Evolutionary conservation across 1,284 basidiomycete genomes (phyloP).

Genomic region (Pholiota adiposa): DNA sequence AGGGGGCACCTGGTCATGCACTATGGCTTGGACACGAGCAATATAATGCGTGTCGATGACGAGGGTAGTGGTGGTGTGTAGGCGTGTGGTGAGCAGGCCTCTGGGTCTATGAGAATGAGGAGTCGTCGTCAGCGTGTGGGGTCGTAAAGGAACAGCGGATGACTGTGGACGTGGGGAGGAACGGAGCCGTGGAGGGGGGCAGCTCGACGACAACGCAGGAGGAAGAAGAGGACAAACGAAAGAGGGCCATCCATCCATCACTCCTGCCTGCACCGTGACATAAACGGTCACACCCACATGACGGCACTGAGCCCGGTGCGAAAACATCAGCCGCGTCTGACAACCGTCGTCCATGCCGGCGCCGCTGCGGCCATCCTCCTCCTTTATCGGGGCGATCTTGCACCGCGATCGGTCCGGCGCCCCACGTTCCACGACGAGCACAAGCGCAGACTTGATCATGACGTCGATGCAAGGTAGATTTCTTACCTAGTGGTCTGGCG

Average conservation of each 20-base stretch:
- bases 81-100: slow-evolving; percentile 28
- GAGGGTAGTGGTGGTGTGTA: slow-evolving; percentile 24
- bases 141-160: slow-evolving; percentile 42
- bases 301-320: slow-evolving; percentile 12
- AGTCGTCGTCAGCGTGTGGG: slow-evolving; percentile 57
- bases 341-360: slow-evolving; percentile 26
- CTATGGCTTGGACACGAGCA: slow-evolving; percentile 27
- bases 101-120: slow-evolving; percentile 35
- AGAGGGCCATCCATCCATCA: slow-evolving; percentile 22
- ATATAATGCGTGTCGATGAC: slow-evolving; percentile 21
- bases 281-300: slow-evolving; percentile 15
- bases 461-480: slow-evolving; percentile 28
- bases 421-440: slow-evolving; percentile 64
- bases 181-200: slow-evolving; percentile 36
- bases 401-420: slow-evolving; percentile 26
- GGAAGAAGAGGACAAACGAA: slow-evolving; percentile 32
- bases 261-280: slow-evolving; percentile 22
- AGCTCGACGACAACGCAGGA: slow-evolving; percentile 45
- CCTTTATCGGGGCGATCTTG: slow-evolving; percentile 23
- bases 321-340: slow-evolving; percentile 4
- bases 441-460: slow-evolving; percentile 25
- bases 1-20: slow-evolving; percentile 39
- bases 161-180: slow-evolving; percentile 19
- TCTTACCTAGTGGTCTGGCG: slow-evolving; percentile 3
- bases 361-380: no score